Base-by-base conservation (phyloP, 139 green algal genomes). In the Chlorokybus atmophyticus region DNA sequence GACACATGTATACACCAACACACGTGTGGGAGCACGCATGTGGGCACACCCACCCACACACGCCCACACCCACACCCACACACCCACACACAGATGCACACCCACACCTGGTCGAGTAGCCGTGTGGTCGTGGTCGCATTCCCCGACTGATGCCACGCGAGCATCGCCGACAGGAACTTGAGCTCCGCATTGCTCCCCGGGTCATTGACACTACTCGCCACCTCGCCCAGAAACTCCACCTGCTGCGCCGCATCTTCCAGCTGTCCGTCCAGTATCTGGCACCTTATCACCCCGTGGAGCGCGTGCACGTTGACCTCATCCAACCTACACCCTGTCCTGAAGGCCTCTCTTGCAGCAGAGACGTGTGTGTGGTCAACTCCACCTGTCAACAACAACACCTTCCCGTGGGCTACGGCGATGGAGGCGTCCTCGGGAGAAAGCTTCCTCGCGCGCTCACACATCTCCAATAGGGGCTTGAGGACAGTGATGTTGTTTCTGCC, bases 281-380 rank as follows among this genome's bases (percentile, higher is more conserved):
- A 72, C 58, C 78, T 69, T 31, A 79, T 64, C 24, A 56, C 17
- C 32, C 76, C 78, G 58, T 67, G 53, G 27, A 73, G 75, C 24
- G 76, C 74, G 0, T 66, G 60, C 41, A 82, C 62, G 65, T 77
- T 73, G 30, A 86, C 64, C 61, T 83, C 77, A 42, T 86, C 73
- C 32, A 81, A 51, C 41, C 68, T 40, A 24, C 66, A 48, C 10
- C 77, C 80, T 19, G 48, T 31, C 14, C 52, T 40, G 56, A 78
- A 86, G 17, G 60, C 60, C 28, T 72, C 64, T 1, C 40, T 17
- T 1, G 80, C 80, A n/a, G 44, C 60, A n/a, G n/a, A n/a, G n/a
- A n/a, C n/a, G n/a, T n/a, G n/a, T n/a, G n/a, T n/a, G n/a, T n/a
- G n/a, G 14, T 41, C 17, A 21, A 35, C 21, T 10, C 57, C 17